Evolutionary conservation across 176 grass and related monocot genomes (phyloP).

Genomic region (Cymbopogon citratus): DNA sequence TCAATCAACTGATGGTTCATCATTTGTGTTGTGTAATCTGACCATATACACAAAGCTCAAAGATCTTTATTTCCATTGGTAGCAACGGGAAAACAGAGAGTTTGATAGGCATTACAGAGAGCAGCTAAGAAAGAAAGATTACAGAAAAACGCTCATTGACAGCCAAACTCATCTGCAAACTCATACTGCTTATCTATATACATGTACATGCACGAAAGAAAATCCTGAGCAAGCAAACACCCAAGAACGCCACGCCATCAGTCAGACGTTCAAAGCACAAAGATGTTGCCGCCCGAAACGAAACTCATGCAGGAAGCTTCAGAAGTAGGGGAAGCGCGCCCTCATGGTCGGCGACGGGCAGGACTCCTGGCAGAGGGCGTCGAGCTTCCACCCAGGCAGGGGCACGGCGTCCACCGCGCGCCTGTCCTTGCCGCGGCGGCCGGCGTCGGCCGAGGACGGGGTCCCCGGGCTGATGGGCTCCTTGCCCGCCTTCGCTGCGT

Average conservation of each 20-base stretch:
- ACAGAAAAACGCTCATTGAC: no score
- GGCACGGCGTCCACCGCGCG: neutral
- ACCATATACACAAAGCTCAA: no score
- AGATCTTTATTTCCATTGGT: no score
- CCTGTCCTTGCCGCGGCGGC: neutral
- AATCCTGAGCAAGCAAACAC: neutral
- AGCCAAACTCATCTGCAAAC: no score
- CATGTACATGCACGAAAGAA: neutral
- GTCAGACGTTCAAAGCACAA: neutral
- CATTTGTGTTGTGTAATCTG: no score
- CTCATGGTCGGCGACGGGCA: slow-evolving; percentile 29
- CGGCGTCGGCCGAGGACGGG: slow-evolving; percentile 3
- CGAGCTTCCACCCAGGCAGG: slow-evolving; percentile 77
- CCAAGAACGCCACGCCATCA: neutral
- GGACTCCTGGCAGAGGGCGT: slow-evolving; percentile 55
- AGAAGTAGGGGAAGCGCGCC: slow-evolving; percentile 55
- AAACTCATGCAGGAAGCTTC: neutral
- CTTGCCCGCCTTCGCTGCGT: slow-evolving; percentile 15
- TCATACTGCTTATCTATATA: neutral
- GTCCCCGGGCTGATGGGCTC: slow-evolving; percentile 42
- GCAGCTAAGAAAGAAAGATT: no score
- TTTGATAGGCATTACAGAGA: no score
- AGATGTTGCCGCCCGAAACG: neutral
- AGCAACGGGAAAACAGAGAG: no score
- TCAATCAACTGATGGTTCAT: no score